Percentiles rank a stretch among this genome's conserved stretches.
Evolutionary conservation across 83 land plant species (phyloP).

Genomic region (Thuja plicata): DNA sequence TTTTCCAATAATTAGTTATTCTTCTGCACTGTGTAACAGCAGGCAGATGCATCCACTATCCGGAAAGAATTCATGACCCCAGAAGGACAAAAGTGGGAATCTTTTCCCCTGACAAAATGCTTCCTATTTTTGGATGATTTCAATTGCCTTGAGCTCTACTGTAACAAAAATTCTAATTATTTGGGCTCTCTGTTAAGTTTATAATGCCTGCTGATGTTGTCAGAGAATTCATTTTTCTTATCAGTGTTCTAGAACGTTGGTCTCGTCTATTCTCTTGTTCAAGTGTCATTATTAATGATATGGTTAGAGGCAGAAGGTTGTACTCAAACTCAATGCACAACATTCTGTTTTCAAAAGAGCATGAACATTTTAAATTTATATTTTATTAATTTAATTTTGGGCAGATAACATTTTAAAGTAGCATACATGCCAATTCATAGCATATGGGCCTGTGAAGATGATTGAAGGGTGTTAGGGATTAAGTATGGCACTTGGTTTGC

Average conservation of each 20-base stretch:
- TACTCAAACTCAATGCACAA: too few relatives aligned
- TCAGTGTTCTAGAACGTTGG: background rate
- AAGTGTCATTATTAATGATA: background rate
- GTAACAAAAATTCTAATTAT: background rate
- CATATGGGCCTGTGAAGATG: background rate
- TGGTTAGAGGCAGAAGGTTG: background rate
- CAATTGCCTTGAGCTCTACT: background rate
- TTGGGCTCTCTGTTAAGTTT: background rate
- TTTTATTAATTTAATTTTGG: too few relatives aligned
- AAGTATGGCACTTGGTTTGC: background rate
- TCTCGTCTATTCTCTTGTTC: background rate
- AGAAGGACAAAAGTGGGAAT: constrained; percentile 79
- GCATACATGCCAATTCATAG: too few relatives aligned
- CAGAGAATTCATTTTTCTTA: background rate
- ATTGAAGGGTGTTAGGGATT: background rate
- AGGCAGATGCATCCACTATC: constrained; percentile 92
- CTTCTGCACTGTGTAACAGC: constrained; percentile 42
- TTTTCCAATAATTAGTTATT: background rate
- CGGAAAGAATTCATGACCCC: constrained; percentile 89
- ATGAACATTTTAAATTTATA: background rate
- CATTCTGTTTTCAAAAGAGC: too few relatives aligned
- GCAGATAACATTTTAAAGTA: too few relatives aligned
- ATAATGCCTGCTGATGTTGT: background rate
- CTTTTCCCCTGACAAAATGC: background rate
- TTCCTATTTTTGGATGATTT: background rate